These are phyloP conservation scores for Calonectria pteridis DNA, from an alignment of 2,329 filamentous ascomycete genomes.

Conservation along the genomic window DNA sequence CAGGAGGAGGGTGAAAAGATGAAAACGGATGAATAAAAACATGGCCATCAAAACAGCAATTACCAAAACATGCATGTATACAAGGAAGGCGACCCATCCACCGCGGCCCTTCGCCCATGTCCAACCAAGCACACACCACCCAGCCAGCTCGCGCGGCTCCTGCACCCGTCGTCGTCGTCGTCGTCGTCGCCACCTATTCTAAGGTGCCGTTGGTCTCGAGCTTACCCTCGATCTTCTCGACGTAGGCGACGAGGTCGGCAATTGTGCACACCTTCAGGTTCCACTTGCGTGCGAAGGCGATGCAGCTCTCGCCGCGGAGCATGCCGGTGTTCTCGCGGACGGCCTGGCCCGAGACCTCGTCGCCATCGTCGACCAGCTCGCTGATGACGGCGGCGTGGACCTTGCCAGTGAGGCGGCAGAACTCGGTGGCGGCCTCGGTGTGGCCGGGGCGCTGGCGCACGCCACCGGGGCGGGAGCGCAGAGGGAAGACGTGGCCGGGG, in stretches of 20 bases:
- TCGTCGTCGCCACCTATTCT: slow-evolving; percentile 31
- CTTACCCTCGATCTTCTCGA: slow-evolving; percentile 81
- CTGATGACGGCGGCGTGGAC: slow-evolving; percentile 84
- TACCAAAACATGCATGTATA: slow-evolving; percentile 12
- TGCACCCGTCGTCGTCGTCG: no score
- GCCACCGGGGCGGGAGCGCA: slow-evolving; percentile 83
- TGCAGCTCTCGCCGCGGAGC: slow-evolving; percentile 90
- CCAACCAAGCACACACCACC: background rate
- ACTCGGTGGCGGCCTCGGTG: slow-evolving; percentile 93
- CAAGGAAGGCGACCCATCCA: slow-evolving; percentile 5
- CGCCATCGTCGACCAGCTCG: slow-evolving; percentile 91
- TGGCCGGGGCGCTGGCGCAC: slow-evolving; percentile 86
- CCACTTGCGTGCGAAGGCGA: slow-evolving; percentile 89
- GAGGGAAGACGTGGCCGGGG: slow-evolving; percentile 91
- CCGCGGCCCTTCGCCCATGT: background rate
- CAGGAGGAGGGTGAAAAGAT: slow-evolving; percentile 9
- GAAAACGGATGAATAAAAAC: slow-evolving; percentile 17
- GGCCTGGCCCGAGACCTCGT: slow-evolving; percentile 75
- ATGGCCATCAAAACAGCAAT: slow-evolving; percentile 18
- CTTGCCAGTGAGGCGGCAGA: slow-evolving; percentile 88
- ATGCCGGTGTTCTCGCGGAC: slow-evolving; percentile 80
- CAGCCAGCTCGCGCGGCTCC: background rate
- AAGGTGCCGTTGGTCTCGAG: slow-evolving; percentile 54
- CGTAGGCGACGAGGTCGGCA: slow-evolving; percentile 84
- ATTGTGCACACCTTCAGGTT: slow-evolving; percentile 96